Evolutionary conservation across 345 rosid species (phyloP).

Genomic region (Bruguiera parviflora): DNA sequence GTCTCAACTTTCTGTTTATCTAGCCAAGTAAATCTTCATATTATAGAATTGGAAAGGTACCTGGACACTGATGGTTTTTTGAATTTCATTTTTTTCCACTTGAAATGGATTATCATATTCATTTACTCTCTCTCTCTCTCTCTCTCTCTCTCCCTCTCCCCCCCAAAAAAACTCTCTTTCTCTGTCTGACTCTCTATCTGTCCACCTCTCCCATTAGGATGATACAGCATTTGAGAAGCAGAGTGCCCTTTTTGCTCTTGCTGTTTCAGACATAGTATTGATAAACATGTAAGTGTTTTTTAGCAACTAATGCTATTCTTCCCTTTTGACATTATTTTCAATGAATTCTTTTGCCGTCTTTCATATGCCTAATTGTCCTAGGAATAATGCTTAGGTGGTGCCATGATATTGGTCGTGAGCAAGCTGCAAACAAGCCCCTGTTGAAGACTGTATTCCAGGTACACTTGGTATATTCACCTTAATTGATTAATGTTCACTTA

Average conservation of each 20-base stretch:
- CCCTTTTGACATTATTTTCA: not conserved
- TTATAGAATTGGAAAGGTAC: not conserved
- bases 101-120: too few species aligned
- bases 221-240: constrained; percentile 99
- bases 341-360: constrained; percentile 4
- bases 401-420: constrained; percentile 99
- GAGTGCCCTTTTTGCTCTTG: constrained; percentile 98
- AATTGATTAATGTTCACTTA: constrained; percentile 15
- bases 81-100: too few species aligned
- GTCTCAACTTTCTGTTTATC: not conserved
- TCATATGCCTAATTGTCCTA: constrained; percentile 13
- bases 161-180: constrained; percentile 3
- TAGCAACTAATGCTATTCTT: not conserved
- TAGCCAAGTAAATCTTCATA: not conserved
- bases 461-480: constrained; percentile 9
- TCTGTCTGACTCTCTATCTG: too few species aligned
- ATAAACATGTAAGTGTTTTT: constrained; percentile 80
- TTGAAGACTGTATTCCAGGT: constrained; percentile 99
- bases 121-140: not conserved
- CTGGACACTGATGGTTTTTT: too few species aligned
- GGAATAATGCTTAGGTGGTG: constrained; percentile 76
- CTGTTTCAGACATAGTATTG: constrained; percentile 96
- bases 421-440: constrained; percentile 99
- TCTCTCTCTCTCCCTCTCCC: constrained; percentile 10
- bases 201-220: constrained; percentile 46